Evolutionary conservation across 2,329 filamentous ascomycete species (phyloP).

Genomic region (Trichoderma koningiopsis): DNA sequence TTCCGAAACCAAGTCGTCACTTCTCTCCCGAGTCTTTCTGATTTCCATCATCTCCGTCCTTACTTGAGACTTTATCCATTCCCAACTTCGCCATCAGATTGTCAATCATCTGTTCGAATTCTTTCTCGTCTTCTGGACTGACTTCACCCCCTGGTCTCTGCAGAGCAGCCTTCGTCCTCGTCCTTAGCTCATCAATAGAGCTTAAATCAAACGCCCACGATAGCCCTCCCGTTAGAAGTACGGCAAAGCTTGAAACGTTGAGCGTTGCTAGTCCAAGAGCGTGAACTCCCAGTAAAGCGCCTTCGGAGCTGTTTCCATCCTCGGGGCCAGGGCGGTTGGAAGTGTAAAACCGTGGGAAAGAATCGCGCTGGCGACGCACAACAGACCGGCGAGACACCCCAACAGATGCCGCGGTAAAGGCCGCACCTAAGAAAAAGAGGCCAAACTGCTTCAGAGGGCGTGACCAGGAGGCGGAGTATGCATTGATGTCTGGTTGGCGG

Average conservation of each 20-base stretch:
- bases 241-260: slow-evolving; percentile 74
- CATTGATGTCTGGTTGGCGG: slow-evolving; percentile 15
- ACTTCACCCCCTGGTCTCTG: slow-evolving; percentile 39
- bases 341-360: slow-evolving; percentile 72
- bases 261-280: slow-evolving; percentile 85
- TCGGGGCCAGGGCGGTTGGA: slow-evolving; percentile 49
- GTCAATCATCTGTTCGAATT: slow-evolving; percentile 64
- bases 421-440: slow-evolving; percentile 72
- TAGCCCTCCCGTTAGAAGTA: slow-evolving; percentile 73
- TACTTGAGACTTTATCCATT: slow-evolving; percentile 34
- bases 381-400: slow-evolving; percentile 73
- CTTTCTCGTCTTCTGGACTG: slow-evolving; percentile 55
- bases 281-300: slow-evolving; percentile 70
- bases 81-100: slow-evolving; percentile 57
- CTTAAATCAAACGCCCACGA: slow-evolving; percentile 79
- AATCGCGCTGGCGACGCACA: slow-evolving; percentile 59
- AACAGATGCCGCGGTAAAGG: slow-evolving; percentile 73
- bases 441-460: slow-evolving; percentile 54
- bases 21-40: slow-evolving; percentile 1
- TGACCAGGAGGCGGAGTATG: slow-evolving; percentile 28
- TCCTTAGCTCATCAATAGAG: slow-evolving; percentile 64
- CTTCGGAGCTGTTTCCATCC: slow-evolving; percentile 30
- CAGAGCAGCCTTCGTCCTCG: slow-evolving; percentile 48
- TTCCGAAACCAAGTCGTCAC: background rate
- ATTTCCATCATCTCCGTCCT: background rate